A percentile compares a stretch with the other conserved stretches of the same genome.
Conservation (phyloP, 495 filamentous ascomycete genomes). For the Penicillium crystallinum region DNA sequence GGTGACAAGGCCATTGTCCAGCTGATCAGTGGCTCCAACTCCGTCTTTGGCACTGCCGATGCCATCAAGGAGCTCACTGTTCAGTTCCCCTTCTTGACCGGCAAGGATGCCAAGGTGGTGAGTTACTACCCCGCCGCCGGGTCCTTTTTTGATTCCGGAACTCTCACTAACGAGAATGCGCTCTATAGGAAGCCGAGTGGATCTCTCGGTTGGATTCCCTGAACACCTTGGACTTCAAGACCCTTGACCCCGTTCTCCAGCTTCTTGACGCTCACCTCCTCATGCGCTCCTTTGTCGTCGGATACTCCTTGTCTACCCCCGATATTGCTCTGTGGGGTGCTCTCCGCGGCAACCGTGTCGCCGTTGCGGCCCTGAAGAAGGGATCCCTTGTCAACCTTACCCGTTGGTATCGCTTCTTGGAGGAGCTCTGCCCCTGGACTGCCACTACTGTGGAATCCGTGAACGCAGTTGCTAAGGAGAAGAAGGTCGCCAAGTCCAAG, state of each 20-base stretch:
- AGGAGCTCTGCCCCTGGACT: conserved; percentile 67
- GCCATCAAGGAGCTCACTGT: conserved; percentile 36
- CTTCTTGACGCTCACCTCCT: conserved; percentile 82
- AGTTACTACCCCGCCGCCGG: conserved; percentile 10
- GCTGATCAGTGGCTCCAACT: conserved; percentile 28
- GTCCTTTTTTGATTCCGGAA: not conserved
- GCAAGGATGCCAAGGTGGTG: conserved; percentile 43
- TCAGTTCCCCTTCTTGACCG: conserved; percentile 39
- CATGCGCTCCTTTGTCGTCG: conserved; percentile 79
- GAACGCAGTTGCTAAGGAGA: conserved; percentile 54
- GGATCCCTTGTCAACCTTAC: conserved; percentile 70
- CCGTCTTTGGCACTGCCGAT: conserved; percentile 33
- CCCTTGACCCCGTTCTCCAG: conserved; percentile 66
- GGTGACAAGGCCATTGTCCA: conserved; percentile 42
- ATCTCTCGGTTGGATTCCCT: conserved; percentile 47
- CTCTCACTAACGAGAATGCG: conserved; percentile 1
- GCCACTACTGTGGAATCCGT: conserved; percentile 49
- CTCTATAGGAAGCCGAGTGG: conserved; percentile 52
- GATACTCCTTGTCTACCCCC: conserved; percentile 70
- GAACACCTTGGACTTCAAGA: conserved; percentile 66
- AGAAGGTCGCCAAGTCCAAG: conserved; percentile 69
- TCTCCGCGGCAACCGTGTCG: conserved; percentile 81
- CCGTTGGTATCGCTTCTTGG: conserved; percentile 86
- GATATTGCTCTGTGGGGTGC: conserved; percentile 83
- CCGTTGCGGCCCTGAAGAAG: conserved; percentile 71